Percentiles rank a stretch among this genome's conserved stretches.
phyloP scores from a whole-genome alignment of 768 basidiomycete species.

The Termitomyces eurrhizus region DNA sequence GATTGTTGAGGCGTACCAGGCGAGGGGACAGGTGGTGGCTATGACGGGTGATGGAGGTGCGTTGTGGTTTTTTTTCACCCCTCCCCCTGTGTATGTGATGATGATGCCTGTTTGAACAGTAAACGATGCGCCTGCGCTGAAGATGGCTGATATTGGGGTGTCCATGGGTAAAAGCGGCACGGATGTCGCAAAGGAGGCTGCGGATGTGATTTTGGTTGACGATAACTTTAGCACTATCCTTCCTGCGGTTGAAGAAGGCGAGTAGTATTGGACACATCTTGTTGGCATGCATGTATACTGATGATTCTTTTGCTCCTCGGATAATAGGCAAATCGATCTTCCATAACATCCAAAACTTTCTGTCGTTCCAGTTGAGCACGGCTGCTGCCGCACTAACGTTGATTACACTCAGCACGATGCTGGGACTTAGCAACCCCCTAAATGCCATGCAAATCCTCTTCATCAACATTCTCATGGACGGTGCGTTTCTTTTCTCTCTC shows the following conservation, averaged over 20 bases:
- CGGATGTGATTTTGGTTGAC: constrained; percentile 94
- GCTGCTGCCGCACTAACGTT: constrained; percentile 95
- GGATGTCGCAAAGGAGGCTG: constrained; percentile 97
- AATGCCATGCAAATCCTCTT: constrained; percentile 99
- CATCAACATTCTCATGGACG: constrained; percentile 99
- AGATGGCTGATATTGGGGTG: constrained; percentile 97
- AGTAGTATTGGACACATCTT: constrained; percentile 10
- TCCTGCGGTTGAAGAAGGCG: constrained; percentile 91
- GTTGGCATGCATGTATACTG: constrained; percentile 7
- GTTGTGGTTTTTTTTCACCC: constrained; percentile 19
- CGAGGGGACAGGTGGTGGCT: constrained; percentile 84
- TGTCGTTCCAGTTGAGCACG: constrained; percentile 95
- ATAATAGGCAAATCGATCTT: constrained; percentile 91
- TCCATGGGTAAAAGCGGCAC: constrained; percentile 99
- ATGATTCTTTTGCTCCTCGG: constrained; percentile 9
- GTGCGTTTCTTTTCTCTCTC: constrained; percentile 32
- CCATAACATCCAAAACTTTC: constrained; percentile 98
- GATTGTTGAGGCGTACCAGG: constrained; percentile 92
- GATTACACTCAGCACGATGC: constrained; percentile 90
- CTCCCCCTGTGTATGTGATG: not conserved
- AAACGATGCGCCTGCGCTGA: constrained; percentile 94
- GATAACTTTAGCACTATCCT: constrained; percentile 96
- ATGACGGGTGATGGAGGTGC: constrained; percentile 97
- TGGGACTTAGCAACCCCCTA: constrained; percentile 86
- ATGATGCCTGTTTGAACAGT: constrained; percentile 36